phyloP scores from a whole-genome alignment of 2,329 filamentous ascomycete genomes.

The Cladosporium sphaerospermum region DNA sequence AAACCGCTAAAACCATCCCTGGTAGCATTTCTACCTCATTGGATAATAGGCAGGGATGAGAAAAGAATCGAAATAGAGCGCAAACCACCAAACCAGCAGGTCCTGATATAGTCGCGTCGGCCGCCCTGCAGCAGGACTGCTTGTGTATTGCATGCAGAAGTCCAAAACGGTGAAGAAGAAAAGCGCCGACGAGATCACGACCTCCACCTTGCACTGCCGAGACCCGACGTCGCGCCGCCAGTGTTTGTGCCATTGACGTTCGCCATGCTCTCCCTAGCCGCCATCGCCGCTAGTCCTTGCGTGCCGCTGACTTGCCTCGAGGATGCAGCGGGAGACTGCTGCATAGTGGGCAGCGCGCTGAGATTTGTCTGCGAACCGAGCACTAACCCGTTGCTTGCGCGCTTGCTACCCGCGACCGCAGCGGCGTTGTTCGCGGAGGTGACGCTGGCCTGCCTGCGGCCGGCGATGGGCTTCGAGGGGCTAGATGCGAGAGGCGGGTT shows the following conservation, averaged over 20 bases:
- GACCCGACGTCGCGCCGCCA: not conserved
- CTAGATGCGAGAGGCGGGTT: not conserved
- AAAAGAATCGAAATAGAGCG: too few relatives aligned
- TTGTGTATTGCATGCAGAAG: too few relatives aligned
- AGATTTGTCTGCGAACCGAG: constrained; percentile 10
- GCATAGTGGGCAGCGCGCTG: constrained; percentile 3
- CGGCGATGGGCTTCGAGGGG: constrained; percentile 4
- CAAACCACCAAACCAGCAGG: too few relatives aligned
- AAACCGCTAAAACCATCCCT: too few relatives aligned
- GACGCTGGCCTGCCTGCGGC: constrained; percentile 21
- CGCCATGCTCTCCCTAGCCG: constrained; percentile 23
- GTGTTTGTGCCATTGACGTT: constrained; percentile 7
- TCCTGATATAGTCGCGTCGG: not conserved
- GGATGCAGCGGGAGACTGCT: not conserved
- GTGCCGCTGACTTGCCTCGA: constrained; percentile 2
- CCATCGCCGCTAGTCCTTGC: constrained; percentile 19
- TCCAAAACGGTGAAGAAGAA: too few relatives aligned
- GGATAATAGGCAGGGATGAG: not conserved
- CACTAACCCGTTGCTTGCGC: constrained; percentile 20
- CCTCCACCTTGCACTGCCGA: constrained; percentile 7
- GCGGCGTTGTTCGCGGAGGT: constrained; percentile 14
- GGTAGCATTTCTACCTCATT: not conserved
- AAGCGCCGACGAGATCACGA: not conserved
- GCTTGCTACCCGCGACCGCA: constrained; percentile 23
- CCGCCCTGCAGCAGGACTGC: too few relatives aligned